phyloP scores from a whole-genome alignment of 208 protist species.

The Wallacemonas sp. region DNA sequence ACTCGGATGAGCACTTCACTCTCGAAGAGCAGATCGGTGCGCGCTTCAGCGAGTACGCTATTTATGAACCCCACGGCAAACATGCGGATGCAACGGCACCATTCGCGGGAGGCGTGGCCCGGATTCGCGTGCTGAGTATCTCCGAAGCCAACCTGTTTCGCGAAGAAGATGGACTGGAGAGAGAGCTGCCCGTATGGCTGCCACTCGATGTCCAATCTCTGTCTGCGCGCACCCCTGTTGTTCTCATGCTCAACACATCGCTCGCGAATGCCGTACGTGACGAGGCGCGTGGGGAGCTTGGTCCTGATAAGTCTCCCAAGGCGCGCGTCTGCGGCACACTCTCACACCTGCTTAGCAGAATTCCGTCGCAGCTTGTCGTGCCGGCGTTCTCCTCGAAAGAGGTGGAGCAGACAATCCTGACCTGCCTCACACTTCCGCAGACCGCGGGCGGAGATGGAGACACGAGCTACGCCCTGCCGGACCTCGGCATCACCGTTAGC shows the following conservation, averaged over 20 bases:
- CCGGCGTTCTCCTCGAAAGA: too few species aligned
- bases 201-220: background rate
- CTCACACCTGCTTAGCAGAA: too few species aligned
- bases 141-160: background rate
- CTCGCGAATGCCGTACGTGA: background rate
- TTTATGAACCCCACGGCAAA: background rate
- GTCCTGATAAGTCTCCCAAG: too few species aligned
- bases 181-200: background rate
- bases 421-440: too few species aligned
- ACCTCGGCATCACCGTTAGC: too few species aligned
- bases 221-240: background rate
- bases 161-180: background rate
- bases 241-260: background rate
- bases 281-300: too few species aligned
- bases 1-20: slow-evolving; percentile 3
- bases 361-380: too few species aligned
- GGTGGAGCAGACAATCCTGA: too few species aligned
- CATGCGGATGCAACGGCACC: background rate
- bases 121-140: background rate
- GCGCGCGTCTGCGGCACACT: too few species aligned
- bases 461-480: too few species aligned
- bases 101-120: background rate
- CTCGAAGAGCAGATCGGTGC: background rate
- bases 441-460: too few species aligned
- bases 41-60: background rate